Evolutionary conservation across 495 filamentous ascomycete species (phyloP), one percentile per base, ranked within the genome.

Genomic region (Trypethelium eluteriae): DNA sequence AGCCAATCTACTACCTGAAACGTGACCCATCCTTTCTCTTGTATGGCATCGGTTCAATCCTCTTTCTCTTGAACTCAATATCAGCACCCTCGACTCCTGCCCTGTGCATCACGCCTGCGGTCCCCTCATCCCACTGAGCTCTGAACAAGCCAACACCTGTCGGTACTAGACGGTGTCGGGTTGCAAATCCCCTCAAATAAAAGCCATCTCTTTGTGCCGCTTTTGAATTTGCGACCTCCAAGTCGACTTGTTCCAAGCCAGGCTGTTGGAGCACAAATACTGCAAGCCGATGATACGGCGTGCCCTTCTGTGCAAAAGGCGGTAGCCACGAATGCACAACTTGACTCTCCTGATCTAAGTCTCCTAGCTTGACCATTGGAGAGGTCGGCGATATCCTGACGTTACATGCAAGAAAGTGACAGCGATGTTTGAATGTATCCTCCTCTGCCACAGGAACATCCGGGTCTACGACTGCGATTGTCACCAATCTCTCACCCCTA

Each of bases 131-230:
- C 91, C 92, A 99, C 67, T 87, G 76, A 69, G 84, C 88, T 68
- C 94, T 86, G 85, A 96, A 99, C 71, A 99, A 78, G 74, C 84
- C 86, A 41, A 89, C 87, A 63, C 94, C 94, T 46, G 96, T 87
- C 6, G 92, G 82, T 65, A 82, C 82, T 50, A 96, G 79, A 44
- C 77, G 74, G 73, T 88, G 84, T 69, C 85, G 86, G 71, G 86
- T 81, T 69, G 86, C 83, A 72, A 96, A 88, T 53, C 82, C 81
- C 70, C 91, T 85, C 67, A 95, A 76, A 67, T 80, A 86, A 74
- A 92, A 93, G 18, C 81, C 82, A 44, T 92, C 85, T 47, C 91
- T 76, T 62, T 78, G 74, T 2, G 35, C 44, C 81, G 78, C 70
- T 84, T 83, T 73, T 16, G 79, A 75, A 7, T 74, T 47, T 12